Conservation (phyloP, 2,329 filamentous ascomycete species). For the Colletotrichum lupini region DNA sequence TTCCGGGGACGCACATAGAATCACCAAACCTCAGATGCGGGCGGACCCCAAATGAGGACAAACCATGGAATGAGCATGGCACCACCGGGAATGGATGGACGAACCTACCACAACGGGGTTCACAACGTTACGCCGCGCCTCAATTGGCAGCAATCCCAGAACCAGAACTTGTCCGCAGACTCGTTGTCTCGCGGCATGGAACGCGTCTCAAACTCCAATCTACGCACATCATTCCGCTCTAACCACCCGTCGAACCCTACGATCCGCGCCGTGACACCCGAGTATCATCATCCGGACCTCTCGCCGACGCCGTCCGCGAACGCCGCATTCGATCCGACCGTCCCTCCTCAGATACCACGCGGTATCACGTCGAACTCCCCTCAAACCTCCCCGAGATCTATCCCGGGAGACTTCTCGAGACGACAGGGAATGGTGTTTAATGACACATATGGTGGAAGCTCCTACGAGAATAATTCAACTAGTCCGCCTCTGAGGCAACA, state of each 20-base stretch:
- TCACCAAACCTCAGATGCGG: constrained; percentile 28
- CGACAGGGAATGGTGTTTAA: constrained; percentile 72
- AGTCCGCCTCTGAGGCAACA: constrained; percentile 45
- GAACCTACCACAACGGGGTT: constrained; percentile 49
- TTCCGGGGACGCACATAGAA: constrained; percentile 1
- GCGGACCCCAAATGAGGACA: constrained; percentile 46
- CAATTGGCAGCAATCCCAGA: constrained; percentile 45
- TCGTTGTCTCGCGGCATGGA: constrained; percentile 43
- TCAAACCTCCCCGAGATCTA: constrained; percentile 60
- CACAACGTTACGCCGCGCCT: constrained; percentile 49
- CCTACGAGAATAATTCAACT: constrained; percentile 58
- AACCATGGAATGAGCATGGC: constrained; percentile 59
- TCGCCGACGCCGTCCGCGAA: constrained; percentile 22
- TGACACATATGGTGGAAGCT: constrained; percentile 62
- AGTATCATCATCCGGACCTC: constrained; percentile 46
- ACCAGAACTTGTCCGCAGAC: constrained; percentile 37
- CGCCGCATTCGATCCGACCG: constrained; percentile 20
- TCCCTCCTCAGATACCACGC: constrained; percentile 40
- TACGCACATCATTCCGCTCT: constrained; percentile 48
- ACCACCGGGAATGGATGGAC: constrained; percentile 59
- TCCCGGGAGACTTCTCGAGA: constrained; percentile 56
- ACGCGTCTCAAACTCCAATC: constrained; percentile 47
- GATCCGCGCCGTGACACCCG: constrained; percentile 75
- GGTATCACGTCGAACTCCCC: constrained; percentile 50
- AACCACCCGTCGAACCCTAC: constrained; percentile 51